Evolutionary conservation across 345 rosid genomes (phyloP).

Genomic region (Syzygium jambos): DNA sequence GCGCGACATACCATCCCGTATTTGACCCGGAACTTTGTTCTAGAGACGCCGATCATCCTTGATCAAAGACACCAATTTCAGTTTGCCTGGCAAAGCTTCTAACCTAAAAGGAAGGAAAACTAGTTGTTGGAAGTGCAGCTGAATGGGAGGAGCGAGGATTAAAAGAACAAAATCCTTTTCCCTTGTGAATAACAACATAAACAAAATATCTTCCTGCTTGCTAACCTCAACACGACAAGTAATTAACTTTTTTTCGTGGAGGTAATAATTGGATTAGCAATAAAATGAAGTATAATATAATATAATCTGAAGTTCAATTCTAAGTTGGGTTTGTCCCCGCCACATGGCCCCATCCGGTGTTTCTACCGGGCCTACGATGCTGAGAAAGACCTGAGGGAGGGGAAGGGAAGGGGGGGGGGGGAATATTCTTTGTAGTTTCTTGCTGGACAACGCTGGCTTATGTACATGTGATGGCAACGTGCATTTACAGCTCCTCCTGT

Average conservation of each 20-base stretch:
- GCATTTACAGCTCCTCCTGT: not conserved
- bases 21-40: not conserved
- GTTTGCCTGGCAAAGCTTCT: not conserved
- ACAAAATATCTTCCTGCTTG: not conserved
- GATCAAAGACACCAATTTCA: not conserved
- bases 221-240: not conserved
- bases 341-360: not conserved
- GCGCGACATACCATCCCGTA: not conserved
- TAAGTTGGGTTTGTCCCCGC: not conserved
- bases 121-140: not conserved
- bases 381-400: not conserved
- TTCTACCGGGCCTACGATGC: not conserved
- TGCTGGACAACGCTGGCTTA: not conserved
- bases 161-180: not conserved
- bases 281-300: not conserved
- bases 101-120: not conserved
- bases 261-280: not conserved
- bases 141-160: not conserved
- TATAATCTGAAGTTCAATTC: not conserved
- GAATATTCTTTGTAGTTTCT: slow-evolving; percentile 3
- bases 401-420: not conserved
- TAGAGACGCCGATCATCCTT: not conserved
- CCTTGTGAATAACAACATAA: not conserved
- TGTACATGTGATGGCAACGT: not conserved
- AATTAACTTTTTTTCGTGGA: not conserved